Percentiles rank a stretch among this genome's conserved stretches.
These are phyloP conservation scores for Sporodiniella umbellata DNA, from an alignment of 371 early-diverging fungal genomes.

Conservation along the genomic window DNA sequence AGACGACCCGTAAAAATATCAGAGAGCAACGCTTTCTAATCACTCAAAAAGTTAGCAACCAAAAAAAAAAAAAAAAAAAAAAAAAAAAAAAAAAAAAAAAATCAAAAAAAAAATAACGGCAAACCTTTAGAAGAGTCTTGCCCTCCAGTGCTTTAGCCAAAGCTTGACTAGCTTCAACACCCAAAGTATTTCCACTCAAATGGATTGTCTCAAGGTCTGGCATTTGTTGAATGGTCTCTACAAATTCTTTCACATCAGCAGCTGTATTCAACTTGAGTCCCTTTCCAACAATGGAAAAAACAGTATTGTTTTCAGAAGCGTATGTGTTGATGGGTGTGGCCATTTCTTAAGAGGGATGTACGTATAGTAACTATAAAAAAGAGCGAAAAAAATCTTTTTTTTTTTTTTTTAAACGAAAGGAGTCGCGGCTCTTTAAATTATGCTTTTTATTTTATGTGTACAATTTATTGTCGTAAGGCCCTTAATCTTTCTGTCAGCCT, in stretches of 20 bases:
- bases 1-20: conserved; percentile 96
- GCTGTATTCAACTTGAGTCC: conserved; percentile 82
- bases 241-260: conserved; percentile 74
- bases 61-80: neutral
- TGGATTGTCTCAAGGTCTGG: conserved; percentile 70
- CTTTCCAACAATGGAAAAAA: conserved; percentile 63
- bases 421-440: neutral
- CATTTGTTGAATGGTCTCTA: conserved; percentile 64
- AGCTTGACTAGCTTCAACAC: conserved; percentile 88
- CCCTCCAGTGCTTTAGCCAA: conserved; percentile 73
- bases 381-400: neutral
- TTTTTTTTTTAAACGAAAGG: neutral
- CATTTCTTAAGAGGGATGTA: conserved; percentile 11
- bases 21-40: conserved; percentile 57
- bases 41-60: neutral
- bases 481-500: conserved; percentile 31
- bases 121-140: conserved; percentile 70
- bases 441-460: conserved; percentile 1
- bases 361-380: neutral
- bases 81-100: neutral
- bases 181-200: conserved; percentile 93
- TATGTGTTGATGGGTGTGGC: conserved; percentile 39
- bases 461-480: conserved; percentile 29
- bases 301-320: conserved; percentile 40
- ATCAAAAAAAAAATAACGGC: neutral